Base-by-base conservation (phyloP, 2,329 filamentous ascomycete genomes). In the Helminthosporium solani region DNA sequence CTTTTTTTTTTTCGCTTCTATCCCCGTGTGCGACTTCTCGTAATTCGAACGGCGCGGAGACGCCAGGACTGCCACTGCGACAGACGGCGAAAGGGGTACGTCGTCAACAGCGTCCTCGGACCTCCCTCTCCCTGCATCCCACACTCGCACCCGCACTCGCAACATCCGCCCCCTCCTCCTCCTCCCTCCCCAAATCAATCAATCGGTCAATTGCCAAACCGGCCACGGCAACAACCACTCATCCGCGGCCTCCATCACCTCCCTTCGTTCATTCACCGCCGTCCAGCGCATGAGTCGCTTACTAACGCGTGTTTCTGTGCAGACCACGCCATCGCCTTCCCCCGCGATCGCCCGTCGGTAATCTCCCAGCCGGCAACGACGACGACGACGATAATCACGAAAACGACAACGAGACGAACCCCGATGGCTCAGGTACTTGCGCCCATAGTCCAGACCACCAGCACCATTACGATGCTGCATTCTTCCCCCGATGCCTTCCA, bases 391-490 rank as follows among this genome's bases (percentile, higher is more conserved):
- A n/a, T n/a, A n/a, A n/a, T n/a, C n/a, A n/a, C n/a, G n/a, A n/a
- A n/a, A n/a, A n/a, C n/a, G n/a, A n/a, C n/a, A n/a, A n/a, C n/a
- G n/a, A n/a, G n/a, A 51, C 44, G 54, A 49, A 54, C 57, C 60
- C 63, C 64, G 60, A 72, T 72, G 69, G 69, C 69, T 67, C 67
- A 70, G 61, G 68, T 72, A 75, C 73, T 78, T 54, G 66, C 74
- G 60, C 74, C 73, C 53, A 71, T 74, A 60, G 67, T 74, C 56
- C 71, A 73, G 64, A 67, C 71, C 47, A 63, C 73, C 59, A 69
- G 66, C 61, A 68, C 74, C 61, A 75, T 76, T 64, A 74, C 73
- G 57, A 77, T 77, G 74, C 70, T 76, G 58, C 75, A 76, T 60
- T 70, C 75, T 42, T 73, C 75, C 49, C 58, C 73, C 62, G 74